These are phyloP conservation scores for Sistotremastrum suecicum DNA, from an alignment of 768 basidiomycete species.

Conservation along the genomic window DNA sequence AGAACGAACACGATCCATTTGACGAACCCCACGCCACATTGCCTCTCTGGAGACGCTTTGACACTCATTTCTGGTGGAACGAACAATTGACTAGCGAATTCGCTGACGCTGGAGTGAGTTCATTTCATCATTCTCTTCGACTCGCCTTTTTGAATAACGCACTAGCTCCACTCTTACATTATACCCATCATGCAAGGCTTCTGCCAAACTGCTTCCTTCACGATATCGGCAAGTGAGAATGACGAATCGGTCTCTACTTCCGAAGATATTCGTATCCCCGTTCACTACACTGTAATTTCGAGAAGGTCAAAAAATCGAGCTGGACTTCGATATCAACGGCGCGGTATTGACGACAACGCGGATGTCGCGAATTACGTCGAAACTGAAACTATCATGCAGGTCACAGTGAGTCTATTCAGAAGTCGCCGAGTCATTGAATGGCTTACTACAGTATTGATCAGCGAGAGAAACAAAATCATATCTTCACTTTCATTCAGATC, in stretches of 20 bases:
- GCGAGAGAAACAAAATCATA: slow-evolving; percentile 55
- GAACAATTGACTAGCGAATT: slow-evolving; percentile 76
- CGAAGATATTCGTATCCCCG: slow-evolving; percentile 23
- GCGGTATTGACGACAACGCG: slow-evolving; percentile 88
- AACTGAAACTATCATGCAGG: slow-evolving; percentile 77
- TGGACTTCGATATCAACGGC: slow-evolving; percentile 85
- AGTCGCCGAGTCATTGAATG: not conserved
- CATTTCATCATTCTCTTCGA: not conserved
- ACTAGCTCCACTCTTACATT: slow-evolving; percentile 67
- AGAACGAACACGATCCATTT: slow-evolving; percentile 34
- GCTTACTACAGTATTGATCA: not conserved
- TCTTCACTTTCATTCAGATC: slow-evolving; percentile 83
- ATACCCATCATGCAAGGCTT: slow-evolving; percentile 91
- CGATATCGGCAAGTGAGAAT: slow-evolving; percentile 32
- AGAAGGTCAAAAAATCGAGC: slow-evolving; percentile 80
- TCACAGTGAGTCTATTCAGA: slow-evolving; percentile 41
- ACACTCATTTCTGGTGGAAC: slow-evolving; percentile 95
- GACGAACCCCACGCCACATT: slow-evolving; percentile 64
- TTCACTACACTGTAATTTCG: slow-evolving; percentile 76
- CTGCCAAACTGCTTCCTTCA: slow-evolving; percentile 63
- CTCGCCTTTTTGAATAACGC: not conserved
- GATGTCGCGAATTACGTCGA: slow-evolving; percentile 95
- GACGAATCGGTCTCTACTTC: slow-evolving; percentile 22
- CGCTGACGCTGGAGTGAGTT: slow-evolving; percentile 68
- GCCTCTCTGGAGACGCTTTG: slow-evolving; percentile 85